These are phyloP conservation scores for Salpingoeca rosetta DNA, from an alignment of 78 protist species.

Conservation along the genomic window DNA sequence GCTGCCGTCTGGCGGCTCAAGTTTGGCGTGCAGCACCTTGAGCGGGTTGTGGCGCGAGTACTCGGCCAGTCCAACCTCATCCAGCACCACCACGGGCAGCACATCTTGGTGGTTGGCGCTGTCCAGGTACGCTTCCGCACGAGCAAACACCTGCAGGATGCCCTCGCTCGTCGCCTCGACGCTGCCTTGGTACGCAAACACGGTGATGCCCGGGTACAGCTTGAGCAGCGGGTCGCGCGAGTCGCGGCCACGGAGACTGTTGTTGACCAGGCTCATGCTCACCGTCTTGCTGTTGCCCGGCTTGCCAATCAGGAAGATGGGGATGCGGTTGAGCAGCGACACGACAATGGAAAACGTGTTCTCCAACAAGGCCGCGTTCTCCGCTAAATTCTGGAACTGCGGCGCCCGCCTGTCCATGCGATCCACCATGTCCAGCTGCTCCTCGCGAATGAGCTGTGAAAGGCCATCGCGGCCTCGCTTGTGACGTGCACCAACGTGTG, in stretches of 20 bases:
- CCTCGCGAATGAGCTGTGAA: no score
- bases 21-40: constrained; percentile 36
- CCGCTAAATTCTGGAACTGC: constrained; percentile 25
- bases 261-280: constrained; percentile 21
- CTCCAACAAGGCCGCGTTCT: constrained; percentile 50
- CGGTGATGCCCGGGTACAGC: constrained; percentile 7
- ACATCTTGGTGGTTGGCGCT: neutral
- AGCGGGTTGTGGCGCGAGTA: constrained; percentile 44
- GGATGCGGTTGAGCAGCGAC: constrained; percentile 32
- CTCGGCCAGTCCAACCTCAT: constrained; percentile 65
- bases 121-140: neutral
- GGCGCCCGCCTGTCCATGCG: no score
- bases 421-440: constrained; percentile 15
- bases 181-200: constrained; percentile 50
- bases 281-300: constrained; percentile 57
- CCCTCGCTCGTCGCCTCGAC: constrained; percentile 35
- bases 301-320: constrained; percentile 44
- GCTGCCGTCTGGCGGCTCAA: constrained; percentile 10
- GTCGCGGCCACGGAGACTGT: constrained; percentile 21
- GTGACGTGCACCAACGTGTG: no score
- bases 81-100: constrained; percentile 36
- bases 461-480: no score
- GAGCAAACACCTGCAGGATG: constrained; percentile 9
- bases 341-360: constrained; percentile 51
- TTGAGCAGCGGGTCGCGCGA: constrained; percentile 14